phyloP scores from a whole-genome alignment of 176 grass and related monocot species.

The Musa acuminata region DNA sequence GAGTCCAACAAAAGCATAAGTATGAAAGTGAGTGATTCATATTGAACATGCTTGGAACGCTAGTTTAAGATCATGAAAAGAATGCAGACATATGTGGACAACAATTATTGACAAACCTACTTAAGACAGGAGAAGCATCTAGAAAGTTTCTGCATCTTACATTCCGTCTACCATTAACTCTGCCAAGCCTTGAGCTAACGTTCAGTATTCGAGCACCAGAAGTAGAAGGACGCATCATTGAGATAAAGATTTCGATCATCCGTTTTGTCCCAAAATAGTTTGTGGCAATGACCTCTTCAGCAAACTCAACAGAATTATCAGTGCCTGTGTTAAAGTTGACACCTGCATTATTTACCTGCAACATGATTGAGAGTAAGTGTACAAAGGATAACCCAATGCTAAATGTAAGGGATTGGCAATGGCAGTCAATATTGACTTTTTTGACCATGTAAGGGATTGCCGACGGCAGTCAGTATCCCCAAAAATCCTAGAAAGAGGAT shows the following conservation, averaged over 20 bases:
- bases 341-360: conserved; percentile 91
- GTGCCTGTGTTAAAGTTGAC: conserved; percentile 85
- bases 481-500: no score
- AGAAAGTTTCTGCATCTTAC: conserved; percentile 22
- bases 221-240: conserved; percentile 51
- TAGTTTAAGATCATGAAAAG: no score
- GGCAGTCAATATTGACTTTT: neutral
- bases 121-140: neutral
- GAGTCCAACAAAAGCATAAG: neutral
- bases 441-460: neutral
- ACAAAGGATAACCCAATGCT: neutral
- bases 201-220: conserved; percentile 68
- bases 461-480: no score
- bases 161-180: conserved; percentile 65
- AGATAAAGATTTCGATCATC: conserved; percentile 59
- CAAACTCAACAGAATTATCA: conserved; percentile 72
- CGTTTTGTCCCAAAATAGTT: conserved; percentile 72
- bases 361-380: neutral
- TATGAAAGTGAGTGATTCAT: no score
- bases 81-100: neutral
- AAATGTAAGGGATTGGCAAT: neutral
- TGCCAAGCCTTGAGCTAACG: conserved; percentile 81
- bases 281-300: conserved; percentile 62
- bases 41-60: no score
- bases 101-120: neutral